These are phyloP conservation scores for Discostella pseudostelligera DNA, from an alignment of 108 stramenopile genomes.

Conservation along the genomic window DNA sequence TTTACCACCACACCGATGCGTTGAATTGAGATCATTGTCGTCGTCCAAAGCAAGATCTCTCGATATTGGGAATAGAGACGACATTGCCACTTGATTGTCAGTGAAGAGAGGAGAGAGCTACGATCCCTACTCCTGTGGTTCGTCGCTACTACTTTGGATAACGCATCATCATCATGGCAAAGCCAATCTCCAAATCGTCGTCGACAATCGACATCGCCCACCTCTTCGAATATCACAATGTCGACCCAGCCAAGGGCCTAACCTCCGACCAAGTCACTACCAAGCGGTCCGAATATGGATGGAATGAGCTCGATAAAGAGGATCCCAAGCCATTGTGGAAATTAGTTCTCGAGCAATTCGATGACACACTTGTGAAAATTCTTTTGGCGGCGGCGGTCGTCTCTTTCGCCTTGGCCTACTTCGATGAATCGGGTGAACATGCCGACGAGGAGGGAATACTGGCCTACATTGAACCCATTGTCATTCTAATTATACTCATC, in stretches of 20 bases:
- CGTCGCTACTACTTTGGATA: too few species aligned
- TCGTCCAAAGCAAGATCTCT: too few species aligned
- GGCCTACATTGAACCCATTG: conserved; percentile 91
- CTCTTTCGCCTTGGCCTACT: conserved; percentile 89
- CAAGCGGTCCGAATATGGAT: conserved; percentile 23
- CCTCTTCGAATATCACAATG: conserved; percentile 12
- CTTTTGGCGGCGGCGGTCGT: conserved; percentile 92
- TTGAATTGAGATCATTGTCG: too few species aligned
- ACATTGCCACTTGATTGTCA: too few species aligned
- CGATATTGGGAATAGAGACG: too few species aligned
- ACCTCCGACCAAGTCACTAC: conserved; percentile 24
- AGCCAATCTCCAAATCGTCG: conserved; percentile 15
- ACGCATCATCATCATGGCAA: too few species aligned
- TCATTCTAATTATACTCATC: conserved; percentile 93
- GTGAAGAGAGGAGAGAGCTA: too few species aligned
- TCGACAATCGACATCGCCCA: conserved; percentile 34
- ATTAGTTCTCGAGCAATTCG: conserved; percentile 94
- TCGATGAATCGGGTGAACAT: conserved; percentile 80
- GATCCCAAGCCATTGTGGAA: conserved; percentile 74
- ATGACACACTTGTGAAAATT: conserved; percentile 95
- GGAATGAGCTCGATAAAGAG: conserved; percentile 50
- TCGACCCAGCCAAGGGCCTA: conserved; percentile 32
- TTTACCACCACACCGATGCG: too few species aligned
- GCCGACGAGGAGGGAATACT: conserved; percentile 54
- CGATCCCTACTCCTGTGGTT: too few species aligned